Conservation (phyloP, 345 rosid genomes). For the Sonneratia caseolaris region DNA sequence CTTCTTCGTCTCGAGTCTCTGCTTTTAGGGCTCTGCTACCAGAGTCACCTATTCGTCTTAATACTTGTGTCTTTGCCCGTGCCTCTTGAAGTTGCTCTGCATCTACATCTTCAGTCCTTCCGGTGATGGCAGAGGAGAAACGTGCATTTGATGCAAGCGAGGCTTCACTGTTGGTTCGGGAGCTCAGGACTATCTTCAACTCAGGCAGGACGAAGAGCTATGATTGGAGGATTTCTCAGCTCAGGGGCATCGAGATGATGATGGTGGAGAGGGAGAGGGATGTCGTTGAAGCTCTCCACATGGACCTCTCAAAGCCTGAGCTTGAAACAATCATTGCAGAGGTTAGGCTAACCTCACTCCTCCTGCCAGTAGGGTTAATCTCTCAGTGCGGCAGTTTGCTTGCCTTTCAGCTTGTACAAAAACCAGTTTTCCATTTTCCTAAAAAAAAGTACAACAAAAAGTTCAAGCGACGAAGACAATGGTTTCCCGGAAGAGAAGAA, state of each 20-base stretch:
- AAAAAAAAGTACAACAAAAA: no score
- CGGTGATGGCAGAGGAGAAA: slow-evolving; percentile 11
- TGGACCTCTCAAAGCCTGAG: slow-evolving; percentile 67
- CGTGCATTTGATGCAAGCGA: slow-evolving; percentile 22
- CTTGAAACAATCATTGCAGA: slow-evolving; percentile 58
- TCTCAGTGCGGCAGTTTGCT: not conserved
- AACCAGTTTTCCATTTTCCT: no score
- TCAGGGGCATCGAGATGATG: slow-evolving; percentile 47
- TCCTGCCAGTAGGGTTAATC: not conserved
- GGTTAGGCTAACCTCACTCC: slow-evolving; percentile 22
- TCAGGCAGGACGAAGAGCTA: slow-evolving; percentile 61
- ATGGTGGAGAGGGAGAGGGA: slow-evolving; percentile 53
- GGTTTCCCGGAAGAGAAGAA: no score
- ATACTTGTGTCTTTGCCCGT: not conserved
- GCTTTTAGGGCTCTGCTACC: not conserved
- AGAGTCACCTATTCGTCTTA: not conserved
- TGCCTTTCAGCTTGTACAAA: no score
- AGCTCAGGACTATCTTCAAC: slow-evolving; percentile 40
- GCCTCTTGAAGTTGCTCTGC: slow-evolving; percentile 17
- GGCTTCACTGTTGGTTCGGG: slow-evolving; percentile 40
- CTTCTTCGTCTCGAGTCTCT: not conserved
- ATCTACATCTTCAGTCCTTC: not conserved
- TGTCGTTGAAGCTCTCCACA: slow-evolving; percentile 42
- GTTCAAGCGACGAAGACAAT: no score
- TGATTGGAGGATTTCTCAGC: slow-evolving; percentile 69